Conservation (phyloP, 192 early-diverging fungal species). For the Entomortierella chlamydospora region DNA sequence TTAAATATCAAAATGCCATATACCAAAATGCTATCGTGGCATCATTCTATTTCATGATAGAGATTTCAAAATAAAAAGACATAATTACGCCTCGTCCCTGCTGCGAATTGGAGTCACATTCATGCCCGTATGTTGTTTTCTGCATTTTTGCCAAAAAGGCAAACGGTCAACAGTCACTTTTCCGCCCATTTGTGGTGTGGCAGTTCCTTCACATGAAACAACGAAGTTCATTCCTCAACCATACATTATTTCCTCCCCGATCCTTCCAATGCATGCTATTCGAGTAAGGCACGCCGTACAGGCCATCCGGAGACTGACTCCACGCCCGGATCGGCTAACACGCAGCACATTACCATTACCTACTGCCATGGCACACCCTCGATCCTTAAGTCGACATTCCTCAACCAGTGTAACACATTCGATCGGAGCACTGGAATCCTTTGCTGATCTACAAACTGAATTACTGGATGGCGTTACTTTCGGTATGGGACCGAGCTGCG, state of each 20-base stretch:
- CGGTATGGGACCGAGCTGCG: conserved; percentile 11
- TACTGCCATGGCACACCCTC: neutral
- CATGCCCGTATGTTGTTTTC: too few species aligned
- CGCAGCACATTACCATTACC: neutral
- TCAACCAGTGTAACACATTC: neutral
- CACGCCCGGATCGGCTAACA: neutral
- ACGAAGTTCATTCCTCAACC: neutral
- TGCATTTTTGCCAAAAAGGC: too few species aligned
- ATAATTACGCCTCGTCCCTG: too few species aligned
- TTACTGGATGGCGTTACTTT: conserved; percentile 33
- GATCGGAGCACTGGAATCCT: neutral
- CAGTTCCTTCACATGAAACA: too few species aligned
- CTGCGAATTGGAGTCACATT: too few species aligned
- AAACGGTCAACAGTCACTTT: neutral
- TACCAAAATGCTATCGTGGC: too few species aligned
- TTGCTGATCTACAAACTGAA: conserved; percentile 13
- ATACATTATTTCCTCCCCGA: too few species aligned
- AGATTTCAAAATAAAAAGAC: too few species aligned
- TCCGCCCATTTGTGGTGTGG: neutral
- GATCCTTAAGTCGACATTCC: neutral
- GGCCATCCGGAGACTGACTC: neutral
- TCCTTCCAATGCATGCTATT: conserved; percentile 24
- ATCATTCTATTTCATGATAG: too few species aligned
- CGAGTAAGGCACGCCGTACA: conserved; percentile 2
- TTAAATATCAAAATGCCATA: too few species aligned